Percentiles rank a stretch among this genome's conserved stretches.
Conservation (phyloP, 2,329 filamentous ascomycete genomes). For the Apiospora hydei region DNA sequence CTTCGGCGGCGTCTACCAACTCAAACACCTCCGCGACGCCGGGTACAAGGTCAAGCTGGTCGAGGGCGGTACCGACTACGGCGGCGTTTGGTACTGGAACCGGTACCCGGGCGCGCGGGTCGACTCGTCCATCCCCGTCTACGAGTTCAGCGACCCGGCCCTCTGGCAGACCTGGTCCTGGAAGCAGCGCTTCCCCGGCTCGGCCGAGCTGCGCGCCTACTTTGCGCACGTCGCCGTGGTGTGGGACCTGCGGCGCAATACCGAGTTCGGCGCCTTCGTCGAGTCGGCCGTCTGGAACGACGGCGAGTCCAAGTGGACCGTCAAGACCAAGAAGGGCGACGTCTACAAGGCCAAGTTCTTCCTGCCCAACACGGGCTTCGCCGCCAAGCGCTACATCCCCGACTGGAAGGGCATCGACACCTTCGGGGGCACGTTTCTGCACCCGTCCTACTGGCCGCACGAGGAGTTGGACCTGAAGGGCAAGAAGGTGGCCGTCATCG, state of each 20-base stretch:
- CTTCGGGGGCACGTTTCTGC: slow-evolving; percentile 65
- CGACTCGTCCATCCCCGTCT: slow-evolving; percentile 43
- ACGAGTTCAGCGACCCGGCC: slow-evolving; percentile 46
- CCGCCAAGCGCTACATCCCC: slow-evolving; percentile 55
- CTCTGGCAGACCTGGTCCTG: slow-evolving; percentile 55
- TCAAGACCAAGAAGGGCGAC: slow-evolving; percentile 50
- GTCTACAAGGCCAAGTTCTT: slow-evolving; percentile 51
- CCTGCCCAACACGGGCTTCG: slow-evolving; percentile 54
- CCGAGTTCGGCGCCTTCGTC: slow-evolving; percentile 52
- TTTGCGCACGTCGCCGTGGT: slow-evolving; percentile 55
- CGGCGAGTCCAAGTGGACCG: slow-evolving; percentile 47
- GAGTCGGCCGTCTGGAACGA: slow-evolving; percentile 49
- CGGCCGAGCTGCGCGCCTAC: slow-evolving; percentile 52
- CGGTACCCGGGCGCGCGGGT: slow-evolving; percentile 52
- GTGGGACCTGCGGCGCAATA: slow-evolving; percentile 51
- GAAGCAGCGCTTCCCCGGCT: slow-evolving; percentile 47
- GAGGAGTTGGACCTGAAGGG: slow-evolving; percentile 59
- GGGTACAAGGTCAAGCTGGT: slow-evolving; percentile 47
- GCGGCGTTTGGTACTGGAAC: slow-evolving; percentile 55
- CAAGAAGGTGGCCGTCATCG: slow-evolving; percentile 68
- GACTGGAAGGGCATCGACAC: slow-evolving; percentile 55
- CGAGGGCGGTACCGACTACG: slow-evolving; percentile 46
- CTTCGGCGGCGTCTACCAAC: slow-evolving; percentile 44
- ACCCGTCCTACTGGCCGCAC: slow-evolving; percentile 66
- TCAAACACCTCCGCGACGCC: slow-evolving; percentile 46